Percentiles rank a stretch among this genome's conserved stretches.
These are phyloP conservation scores for Oryza brachyantha DNA, from an alignment of 176 grass and related monocot species.

Conservation along the genomic window DNA sequence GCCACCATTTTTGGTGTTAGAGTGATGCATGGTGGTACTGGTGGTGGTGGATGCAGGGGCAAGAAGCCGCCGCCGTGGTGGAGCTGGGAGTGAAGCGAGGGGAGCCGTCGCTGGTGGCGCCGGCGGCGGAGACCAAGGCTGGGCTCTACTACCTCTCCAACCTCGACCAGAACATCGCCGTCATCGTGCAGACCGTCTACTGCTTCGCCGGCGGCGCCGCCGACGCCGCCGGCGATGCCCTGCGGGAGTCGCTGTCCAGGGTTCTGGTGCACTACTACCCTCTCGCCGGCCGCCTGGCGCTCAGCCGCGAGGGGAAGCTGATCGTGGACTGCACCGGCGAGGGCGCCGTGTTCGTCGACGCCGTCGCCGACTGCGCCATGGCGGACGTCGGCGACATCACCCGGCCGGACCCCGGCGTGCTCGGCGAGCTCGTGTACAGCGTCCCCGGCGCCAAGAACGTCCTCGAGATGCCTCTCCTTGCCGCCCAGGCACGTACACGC, in stretches of 20 bases:
- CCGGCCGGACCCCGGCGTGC: conserved; percentile 50
- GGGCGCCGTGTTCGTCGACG: conserved; percentile 72
- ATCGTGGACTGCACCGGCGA: conserved; percentile 58
- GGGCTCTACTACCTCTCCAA: conserved; percentile 70
- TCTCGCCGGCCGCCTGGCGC: conserved; percentile 46
- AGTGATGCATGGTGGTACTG: too few relatives aligned
- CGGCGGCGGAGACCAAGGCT: conserved; percentile 24
- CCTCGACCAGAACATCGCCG: conserved; percentile 80
- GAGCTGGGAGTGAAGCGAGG: conserved; percentile 41
- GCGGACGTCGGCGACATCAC: conserved; percentile 56
- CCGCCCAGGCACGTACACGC: conserved; percentile 46
- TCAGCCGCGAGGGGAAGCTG: conserved; percentile 58
- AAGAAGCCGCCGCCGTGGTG: not conserved
- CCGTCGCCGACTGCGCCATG: conserved; percentile 52
- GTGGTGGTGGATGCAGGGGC: conserved; percentile 5
- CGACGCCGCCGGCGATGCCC: conserved; percentile 11
- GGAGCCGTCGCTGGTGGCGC: conserved; percentile 45
- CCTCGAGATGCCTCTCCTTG: conserved; percentile 63
- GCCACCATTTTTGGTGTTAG: not conserved
- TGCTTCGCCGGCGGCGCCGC: conserved; percentile 45
- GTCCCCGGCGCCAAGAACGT: conserved; percentile 72
- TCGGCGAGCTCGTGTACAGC: conserved; percentile 65
- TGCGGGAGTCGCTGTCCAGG: conserved; percentile 57
- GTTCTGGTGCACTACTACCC: conserved; percentile 65
- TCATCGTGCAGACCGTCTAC: conserved; percentile 73